Conservation (phyloP, 2,329 filamentous ascomycete species). For the Fusarium palustre region DNA sequence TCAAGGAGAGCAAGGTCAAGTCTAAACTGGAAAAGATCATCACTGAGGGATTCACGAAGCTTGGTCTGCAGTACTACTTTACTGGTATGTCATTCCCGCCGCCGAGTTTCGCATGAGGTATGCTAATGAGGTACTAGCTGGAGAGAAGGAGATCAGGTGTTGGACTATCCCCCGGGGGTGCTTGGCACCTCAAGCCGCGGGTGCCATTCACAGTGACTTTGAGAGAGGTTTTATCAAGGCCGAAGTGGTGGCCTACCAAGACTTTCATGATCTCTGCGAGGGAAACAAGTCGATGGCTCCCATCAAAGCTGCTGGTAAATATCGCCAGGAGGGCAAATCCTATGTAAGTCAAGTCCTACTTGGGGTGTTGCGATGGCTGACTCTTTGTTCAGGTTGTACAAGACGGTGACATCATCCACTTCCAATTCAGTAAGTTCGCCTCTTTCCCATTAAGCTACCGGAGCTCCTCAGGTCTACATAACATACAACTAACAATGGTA, state of each 20-base stretch:
- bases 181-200: slow-evolving; percentile 56
- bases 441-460: not conserved
- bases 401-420: slow-evolving; percentile 59
- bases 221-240: slow-evolving; percentile 60
- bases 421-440: slow-evolving; percentile 56
- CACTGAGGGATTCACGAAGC: slow-evolving; percentile 58
- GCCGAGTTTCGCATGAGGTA: not conserved
- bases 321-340: slow-evolving; percentile 58
- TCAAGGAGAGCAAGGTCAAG: slow-evolving; percentile 57
- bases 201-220: slow-evolving; percentile 58
- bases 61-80: slow-evolving; percentile 60
- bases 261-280: slow-evolving; percentile 58
- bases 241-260: slow-evolving; percentile 59
- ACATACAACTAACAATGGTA: not conserved
- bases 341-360: slow-evolving; percentile 49
- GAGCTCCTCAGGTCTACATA: accelerated
- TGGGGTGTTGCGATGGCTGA: slow-evolving; percentile 33
- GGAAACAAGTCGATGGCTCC: slow-evolving; percentile 59
- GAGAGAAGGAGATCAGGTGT: slow-evolving; percentile 60
- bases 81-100: slow-evolving; percentile 47
- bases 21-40: slow-evolving; percentile 57
- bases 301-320: slow-evolving; percentile 60
- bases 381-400: slow-evolving; percentile 52
- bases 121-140: slow-evolving; percentile 47
- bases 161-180: slow-evolving; percentile 57